phyloP scores from a whole-genome alignment of 1,284 basidiomycete genomes.

The Hemileia vastatrix region DNA sequence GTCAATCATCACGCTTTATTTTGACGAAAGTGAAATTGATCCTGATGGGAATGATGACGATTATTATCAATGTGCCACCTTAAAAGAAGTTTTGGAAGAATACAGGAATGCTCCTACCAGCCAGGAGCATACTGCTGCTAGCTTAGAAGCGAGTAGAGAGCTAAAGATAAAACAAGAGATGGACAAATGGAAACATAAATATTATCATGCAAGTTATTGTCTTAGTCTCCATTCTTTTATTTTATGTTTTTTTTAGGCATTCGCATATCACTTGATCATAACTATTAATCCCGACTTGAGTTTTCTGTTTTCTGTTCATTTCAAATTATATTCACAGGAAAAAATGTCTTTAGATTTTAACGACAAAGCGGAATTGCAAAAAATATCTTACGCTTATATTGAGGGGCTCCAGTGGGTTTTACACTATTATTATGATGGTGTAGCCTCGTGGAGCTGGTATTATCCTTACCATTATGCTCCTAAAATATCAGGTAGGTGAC shows the following conservation, averaged over 20 bases:
- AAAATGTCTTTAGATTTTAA: constrained; percentile 73
- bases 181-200: constrained; percentile 79
- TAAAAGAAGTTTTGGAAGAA: neutral
- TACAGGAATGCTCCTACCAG: neutral
- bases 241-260: neutral
- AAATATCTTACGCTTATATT: constrained; percentile 32
- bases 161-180: constrained; percentile 42
- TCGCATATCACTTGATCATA: too few relatives aligned
- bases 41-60: constrained; percentile 8
- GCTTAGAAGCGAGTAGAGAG: constrained; percentile 6
- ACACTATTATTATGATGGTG: constrained; percentile 45
- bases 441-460: constrained; percentile 46
- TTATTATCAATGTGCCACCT: neutral
- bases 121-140: neutral
- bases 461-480: constrained; percentile 45
- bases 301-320: too few relatives aligned
- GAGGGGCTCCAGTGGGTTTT: constrained; percentile 46
- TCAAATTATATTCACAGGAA: too few relatives aligned
- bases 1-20: constrained; percentile 28
- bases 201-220: constrained; percentile 53
- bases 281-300: too few relatives aligned
- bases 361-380: constrained; percentile 46
- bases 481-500: constrained; percentile 12
- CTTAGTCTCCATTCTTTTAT: neutral
- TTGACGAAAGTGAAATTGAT: constrained; percentile 1